phyloP scores from a whole-genome alignment of 345 rosid species.

The Ceriops zippeliana region DNA sequence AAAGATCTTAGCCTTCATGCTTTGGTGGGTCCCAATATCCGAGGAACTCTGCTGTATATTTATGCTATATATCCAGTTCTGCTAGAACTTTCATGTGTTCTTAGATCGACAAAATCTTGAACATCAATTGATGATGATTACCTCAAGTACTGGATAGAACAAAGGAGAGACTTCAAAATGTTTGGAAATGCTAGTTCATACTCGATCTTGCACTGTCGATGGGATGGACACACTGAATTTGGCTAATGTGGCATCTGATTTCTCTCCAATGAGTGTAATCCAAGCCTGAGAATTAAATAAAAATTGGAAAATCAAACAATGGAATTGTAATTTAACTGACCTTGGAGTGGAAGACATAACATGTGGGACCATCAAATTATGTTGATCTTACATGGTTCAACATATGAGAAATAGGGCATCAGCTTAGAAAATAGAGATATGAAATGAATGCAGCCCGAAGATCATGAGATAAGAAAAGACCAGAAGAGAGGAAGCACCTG shows the following conservation, averaged over 20 bases:
- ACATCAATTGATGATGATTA: constrained; percentile 13
- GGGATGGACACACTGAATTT: constrained; percentile 32
- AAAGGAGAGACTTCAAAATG: constrained; percentile 2
- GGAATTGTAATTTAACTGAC: not conserved
- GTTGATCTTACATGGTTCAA: not conserved
- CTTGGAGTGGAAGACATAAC: not conserved
- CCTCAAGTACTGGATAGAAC: constrained; percentile 14
- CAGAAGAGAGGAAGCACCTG: constrained; percentile 46
- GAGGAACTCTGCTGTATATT: too few relatives aligned
- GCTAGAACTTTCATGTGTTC: too few relatives aligned
- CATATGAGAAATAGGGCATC: not conserved
- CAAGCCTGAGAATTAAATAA: constrained; percentile 53
- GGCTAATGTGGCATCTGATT: constrained; percentile 66
- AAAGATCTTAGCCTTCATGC: too few relatives aligned
- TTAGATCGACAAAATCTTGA: not conserved
- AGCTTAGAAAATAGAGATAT: not conserved
- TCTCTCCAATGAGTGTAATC: constrained; percentile 79
- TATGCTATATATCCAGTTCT: too few relatives aligned
- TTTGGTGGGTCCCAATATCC: too few relatives aligned
- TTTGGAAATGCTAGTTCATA: constrained; percentile 6
- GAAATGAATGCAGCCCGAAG: not conserved
- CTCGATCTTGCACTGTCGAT: constrained; percentile 31
- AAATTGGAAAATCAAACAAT: not conserved
- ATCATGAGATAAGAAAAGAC: not conserved
- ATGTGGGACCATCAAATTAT: not conserved